Evolutionary conservation across 257 asterid species (phyloP).

Genomic region (Scutellaria barbata): DNA sequence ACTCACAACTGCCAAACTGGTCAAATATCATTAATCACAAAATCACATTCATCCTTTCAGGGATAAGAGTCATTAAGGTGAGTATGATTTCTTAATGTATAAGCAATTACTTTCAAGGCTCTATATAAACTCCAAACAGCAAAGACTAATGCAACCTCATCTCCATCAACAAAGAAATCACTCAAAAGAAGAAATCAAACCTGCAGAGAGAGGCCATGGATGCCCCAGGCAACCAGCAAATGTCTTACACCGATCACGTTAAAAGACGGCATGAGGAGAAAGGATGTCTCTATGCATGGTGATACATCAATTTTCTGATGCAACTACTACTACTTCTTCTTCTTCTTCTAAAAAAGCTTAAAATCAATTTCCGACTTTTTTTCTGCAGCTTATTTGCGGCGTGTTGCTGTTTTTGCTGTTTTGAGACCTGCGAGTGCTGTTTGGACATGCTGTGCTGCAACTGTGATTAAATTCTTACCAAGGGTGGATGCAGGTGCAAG

Average conservation of each 20-base stretch:
- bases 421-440: constrained; percentile 47
- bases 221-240: constrained; percentile 37
- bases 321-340: not conserved
- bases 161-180: constrained; percentile 1
- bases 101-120: constrained; percentile 36
- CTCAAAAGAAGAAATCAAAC: not conserved
- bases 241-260: constrained; percentile 43
- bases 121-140: constrained; percentile 13
- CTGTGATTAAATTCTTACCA: constrained; percentile 14
- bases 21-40: constrained; percentile 4
- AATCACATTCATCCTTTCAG: not conserved
- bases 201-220: constrained; percentile 32
- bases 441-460: constrained; percentile 43
- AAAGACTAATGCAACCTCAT: not conserved
- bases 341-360: not conserved
- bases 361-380: not conserved
- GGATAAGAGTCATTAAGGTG: not conserved
- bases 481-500: not conserved
- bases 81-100: constrained; percentile 9
- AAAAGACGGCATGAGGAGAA: constrained; percentile 40
- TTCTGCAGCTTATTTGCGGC: constrained; percentile 46
- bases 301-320: not conserved
- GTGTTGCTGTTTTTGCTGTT: constrained; percentile 57
- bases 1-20: not conserved
- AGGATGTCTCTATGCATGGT: constrained; percentile 49